Evolutionary conservation across 1,139 yeast species (phyloP).

Genomic region (Magnusiomyces fungicola): DNA sequence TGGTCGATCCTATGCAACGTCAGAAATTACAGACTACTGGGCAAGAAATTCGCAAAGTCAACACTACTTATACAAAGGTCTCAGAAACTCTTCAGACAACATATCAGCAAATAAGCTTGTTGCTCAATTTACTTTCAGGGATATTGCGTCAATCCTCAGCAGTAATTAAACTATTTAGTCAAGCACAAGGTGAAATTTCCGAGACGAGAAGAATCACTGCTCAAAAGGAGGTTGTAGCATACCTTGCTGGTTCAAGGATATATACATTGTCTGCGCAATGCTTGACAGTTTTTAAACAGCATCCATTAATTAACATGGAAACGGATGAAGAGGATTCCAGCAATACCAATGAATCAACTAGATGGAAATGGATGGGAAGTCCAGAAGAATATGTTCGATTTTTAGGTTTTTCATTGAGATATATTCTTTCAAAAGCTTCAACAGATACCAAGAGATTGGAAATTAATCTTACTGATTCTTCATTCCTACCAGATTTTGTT

Average conservation of each 20-base stretch:
- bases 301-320: not conserved
- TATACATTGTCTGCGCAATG: not conserved
- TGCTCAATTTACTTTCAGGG: not conserved
- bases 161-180: not conserved
- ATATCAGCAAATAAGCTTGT: not conserved
- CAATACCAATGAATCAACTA: not conserved
- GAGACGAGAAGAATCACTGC: not conserved
- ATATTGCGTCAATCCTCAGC: not conserved
- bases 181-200: not conserved
- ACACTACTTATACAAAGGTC: not conserved
- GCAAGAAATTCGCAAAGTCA: not conserved
- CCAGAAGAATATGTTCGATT: not conserved
- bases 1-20: not conserved
- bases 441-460: not conserved
- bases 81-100: not conserved
- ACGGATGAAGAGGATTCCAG: not conserved
- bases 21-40: not conserved
- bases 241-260: slow-evolving; percentile 1
- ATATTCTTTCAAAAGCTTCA: not conserved
- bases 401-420: not conserved
- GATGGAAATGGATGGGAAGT: slow-evolving; percentile 1
- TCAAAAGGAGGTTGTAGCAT: not conserved
- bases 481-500: not conserved
- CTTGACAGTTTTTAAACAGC: not conserved
- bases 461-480: not conserved